Percentiles rank a stretch among this genome's conserved stretches.
These are phyloP conservation scores for Lactuca saligna DNA, from an alignment of 129 eudicot genomes.

Conservation along the genomic window DNA sequence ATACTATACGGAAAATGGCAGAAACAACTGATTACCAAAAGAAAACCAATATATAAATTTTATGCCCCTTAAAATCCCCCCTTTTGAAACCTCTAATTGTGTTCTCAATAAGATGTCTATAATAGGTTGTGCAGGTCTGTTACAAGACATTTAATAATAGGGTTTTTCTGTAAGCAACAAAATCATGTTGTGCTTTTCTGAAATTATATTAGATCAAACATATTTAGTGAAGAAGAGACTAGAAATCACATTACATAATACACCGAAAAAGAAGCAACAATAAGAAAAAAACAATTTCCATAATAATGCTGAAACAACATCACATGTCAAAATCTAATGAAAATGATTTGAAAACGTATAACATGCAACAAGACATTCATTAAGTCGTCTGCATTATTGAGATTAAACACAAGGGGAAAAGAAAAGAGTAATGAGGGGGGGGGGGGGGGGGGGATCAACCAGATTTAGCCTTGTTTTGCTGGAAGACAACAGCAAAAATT, in stretches of 20 bases:
- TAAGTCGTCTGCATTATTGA: conserved; percentile 34
- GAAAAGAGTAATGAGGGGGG: background rate
- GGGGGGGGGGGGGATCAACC: conserved; percentile 24
- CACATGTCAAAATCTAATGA: conserved; percentile 12
- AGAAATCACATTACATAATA: background rate
- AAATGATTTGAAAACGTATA: conserved; percentile 14
- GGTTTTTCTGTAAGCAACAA: too few species aligned
- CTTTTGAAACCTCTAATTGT: too few species aligned
- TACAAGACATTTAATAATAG: too few species aligned
- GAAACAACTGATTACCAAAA: too few species aligned
- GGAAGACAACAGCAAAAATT: conserved; percentile 67
- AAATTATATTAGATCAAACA: too few species aligned
- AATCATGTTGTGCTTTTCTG: too few species aligned
- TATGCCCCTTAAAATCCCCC: too few species aligned
- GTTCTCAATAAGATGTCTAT: too few species aligned
- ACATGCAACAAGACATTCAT: conserved; percentile 25
- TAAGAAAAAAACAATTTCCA: background rate
- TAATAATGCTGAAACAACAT: conserved; percentile 21
- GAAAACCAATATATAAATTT: too few species aligned
- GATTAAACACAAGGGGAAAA: conserved; percentile 7
- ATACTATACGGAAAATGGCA: too few species aligned
- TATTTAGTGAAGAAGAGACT: background rate
- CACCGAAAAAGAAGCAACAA: background rate
- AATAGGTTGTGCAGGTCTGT: too few species aligned
- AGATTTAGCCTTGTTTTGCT: conserved; percentile 79